These are phyloP conservation scores for Diaporthe sp. DNA, from an alignment of 2,329 filamentous ascomycete genomes.

Conservation along the genomic window DNA sequence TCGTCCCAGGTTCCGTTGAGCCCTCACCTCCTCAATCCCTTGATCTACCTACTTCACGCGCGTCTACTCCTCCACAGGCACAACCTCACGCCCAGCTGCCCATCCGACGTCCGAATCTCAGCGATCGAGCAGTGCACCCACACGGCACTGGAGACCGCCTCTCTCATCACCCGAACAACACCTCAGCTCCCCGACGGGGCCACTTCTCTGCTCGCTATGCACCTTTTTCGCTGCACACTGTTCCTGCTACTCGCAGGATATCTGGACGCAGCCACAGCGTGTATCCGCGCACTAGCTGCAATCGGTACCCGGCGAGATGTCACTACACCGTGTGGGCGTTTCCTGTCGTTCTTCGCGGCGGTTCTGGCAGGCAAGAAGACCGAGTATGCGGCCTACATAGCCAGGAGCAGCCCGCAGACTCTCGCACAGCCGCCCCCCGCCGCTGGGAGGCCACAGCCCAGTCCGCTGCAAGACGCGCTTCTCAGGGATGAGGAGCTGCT, in stretches of 20 bases:
- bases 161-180: conserved; percentile 75
- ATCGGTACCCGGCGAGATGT: conserved; percentile 79
- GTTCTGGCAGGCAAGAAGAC: conserved; percentile 67
- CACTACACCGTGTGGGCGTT: conserved; percentile 82
- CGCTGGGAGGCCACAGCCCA: conserved; percentile 39
- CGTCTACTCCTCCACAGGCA: conserved; percentile 90
- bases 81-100: conserved; percentile 81
- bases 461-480: conserved; percentile 49
- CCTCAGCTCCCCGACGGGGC: conserved; percentile 73
- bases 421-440: conserved; percentile 43
- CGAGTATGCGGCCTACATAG: conserved; percentile 55
- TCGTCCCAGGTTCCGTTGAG: conserved; percentile 75
- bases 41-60: conserved; percentile 83
- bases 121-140: conserved; percentile 83
- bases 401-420: conserved; percentile 45
- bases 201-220: conserved; percentile 80
- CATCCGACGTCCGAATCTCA: conserved; percentile 70
- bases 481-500: conserved; percentile 85
- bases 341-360: conserved; percentile 83
- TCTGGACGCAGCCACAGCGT: conserved; percentile 77
- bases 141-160: conserved; percentile 81
- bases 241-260: conserved; percentile 81
- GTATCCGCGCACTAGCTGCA: conserved; percentile 76
- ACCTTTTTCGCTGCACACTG: conserved; percentile 88
- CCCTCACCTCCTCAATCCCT: conserved; percentile 77